phyloP scores from a whole-genome alignment of 345 rosid genomes.

The Euphorbia pulcherrima region DNA sequence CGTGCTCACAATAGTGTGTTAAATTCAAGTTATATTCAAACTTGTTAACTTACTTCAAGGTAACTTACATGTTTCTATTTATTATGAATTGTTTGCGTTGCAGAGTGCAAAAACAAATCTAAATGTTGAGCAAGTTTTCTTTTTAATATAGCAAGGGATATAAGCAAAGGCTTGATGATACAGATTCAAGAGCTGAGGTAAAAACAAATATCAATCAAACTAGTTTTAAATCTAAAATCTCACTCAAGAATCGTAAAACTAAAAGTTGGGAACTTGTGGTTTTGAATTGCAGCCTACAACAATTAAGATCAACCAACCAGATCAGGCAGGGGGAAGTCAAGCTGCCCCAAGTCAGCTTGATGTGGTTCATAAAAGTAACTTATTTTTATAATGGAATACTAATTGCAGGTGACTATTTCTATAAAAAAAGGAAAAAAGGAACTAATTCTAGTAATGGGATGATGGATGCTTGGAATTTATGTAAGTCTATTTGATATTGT shows the following conservation, averaged over 20 bases:
- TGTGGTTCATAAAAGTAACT: slow-evolving; percentile 48
- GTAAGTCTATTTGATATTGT: slow-evolving; percentile 34
- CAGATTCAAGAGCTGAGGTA: slow-evolving; percentile 78
- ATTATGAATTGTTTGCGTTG: slow-evolving; percentile 24
- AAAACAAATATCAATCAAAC: background rate
- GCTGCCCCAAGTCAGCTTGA: slow-evolving; percentile 70
- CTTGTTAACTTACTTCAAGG: too few species aligned
- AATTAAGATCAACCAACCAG: slow-evolving; percentile 65
- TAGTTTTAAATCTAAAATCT: background rate
- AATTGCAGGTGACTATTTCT: slow-evolving; percentile 10
- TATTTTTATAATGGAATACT: background rate
- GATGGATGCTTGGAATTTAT: slow-evolving; percentile 21
- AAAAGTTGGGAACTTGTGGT: slow-evolving; percentile 2
- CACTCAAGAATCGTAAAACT: background rate
- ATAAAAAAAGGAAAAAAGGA: background rate
- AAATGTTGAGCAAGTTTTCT: slow-evolving; percentile 91
- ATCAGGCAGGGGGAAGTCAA: slow-evolving; percentile 58
- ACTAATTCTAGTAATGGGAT: slow-evolving; percentile 21
- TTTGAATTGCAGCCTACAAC: slow-evolving; percentile 54
- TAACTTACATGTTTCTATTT: background rate
- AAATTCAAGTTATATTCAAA: too few species aligned
- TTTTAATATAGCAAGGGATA: slow-evolving; percentile 88
- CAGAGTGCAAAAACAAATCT: slow-evolving; percentile 98
- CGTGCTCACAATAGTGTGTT: too few species aligned
- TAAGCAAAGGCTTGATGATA: slow-evolving; percentile 83